Evolutionary conservation across 441 rosid genomes (phyloP), one percentile per base, ranked within the genome.

Genomic region (Pelargonium australe): DNA sequence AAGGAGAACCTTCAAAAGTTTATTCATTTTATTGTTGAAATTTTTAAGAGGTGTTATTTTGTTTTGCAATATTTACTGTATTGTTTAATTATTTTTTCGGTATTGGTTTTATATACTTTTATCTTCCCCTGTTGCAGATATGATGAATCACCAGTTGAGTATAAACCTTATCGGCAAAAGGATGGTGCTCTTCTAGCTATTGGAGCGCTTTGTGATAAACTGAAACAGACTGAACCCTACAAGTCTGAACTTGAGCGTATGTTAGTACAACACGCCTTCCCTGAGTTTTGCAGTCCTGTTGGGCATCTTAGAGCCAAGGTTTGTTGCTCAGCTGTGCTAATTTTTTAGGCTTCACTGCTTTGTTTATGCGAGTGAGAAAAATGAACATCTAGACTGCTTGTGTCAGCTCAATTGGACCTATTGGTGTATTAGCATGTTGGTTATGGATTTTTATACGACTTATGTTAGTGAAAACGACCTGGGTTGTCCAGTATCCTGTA

Each of bases 261-360:
- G 98, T 80, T 95, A 76, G 91, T 92, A 80, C 99, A 92, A 77
- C 97, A 95, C 80, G 99, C 92, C 72, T 92, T 92, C 77, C 98
- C 98, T 63, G 99, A 95, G 84, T 95, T 95, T 73, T 81, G 75
- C 70, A 90, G 98, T 69, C 98, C 91, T 47, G 89, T 82, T 78
- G 99, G 99, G 77, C 98, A 95, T 79, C 95, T 95, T 68, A 84
- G 99, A 82, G 98, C 98, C 51, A 92, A 92, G 99, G 99, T 95
- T 45, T 71, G 74, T 70, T 47, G 51, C 68, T 12, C 12, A 68
- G 43, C 34, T 63, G 17, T 62, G 62, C 60, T 4, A 23, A 47
- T 61, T 41, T 6, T 14, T 64, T 16, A 16, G 7, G 41, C 41
- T 37, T 37, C 3, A 37, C 41, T 37, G 41, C 41, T 37, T 37